Evolutionary conservation across 2,329 filamentous ascomycete species (phyloP).

Genomic region (Aspergillus eucalypticola): DNA sequence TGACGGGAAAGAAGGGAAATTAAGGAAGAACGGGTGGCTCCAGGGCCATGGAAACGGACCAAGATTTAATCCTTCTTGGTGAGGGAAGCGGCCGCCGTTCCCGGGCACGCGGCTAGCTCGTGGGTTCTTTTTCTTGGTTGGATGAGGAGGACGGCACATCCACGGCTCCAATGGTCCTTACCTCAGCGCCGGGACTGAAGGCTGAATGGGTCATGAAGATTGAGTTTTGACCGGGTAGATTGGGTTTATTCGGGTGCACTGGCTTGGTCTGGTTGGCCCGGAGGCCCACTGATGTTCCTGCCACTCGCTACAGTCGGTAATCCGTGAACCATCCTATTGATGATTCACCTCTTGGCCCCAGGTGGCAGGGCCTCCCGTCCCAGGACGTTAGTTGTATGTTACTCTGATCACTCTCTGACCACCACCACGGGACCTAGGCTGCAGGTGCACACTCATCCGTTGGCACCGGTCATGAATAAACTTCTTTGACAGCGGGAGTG

Average conservation of each 20-base stretch:
- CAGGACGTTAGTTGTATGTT: neutral
- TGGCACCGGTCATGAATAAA: neutral
- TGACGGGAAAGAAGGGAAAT: neutral
- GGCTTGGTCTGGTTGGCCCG: constrained; percentile 1
- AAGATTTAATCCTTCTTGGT: neutral
- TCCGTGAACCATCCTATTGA: constrained; percentile 1
- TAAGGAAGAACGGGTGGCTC: constrained; percentile 1
- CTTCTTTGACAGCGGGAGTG: constrained; percentile 8
- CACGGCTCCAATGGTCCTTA: constrained; percentile 5
- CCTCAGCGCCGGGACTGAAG: constrained; percentile 10
- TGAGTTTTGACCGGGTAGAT: constrained; percentile 13
- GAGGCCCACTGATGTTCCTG: constrained; percentile 5
- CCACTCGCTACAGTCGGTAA: constrained; percentile 2
- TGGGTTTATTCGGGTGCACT: constrained; percentile 5
- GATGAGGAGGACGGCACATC: neutral
- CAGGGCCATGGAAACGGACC: neutral
- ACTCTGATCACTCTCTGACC: neutral
- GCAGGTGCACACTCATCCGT: neutral
- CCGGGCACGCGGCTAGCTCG: neutral
- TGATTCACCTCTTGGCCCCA: neutral
- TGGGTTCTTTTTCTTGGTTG: neutral
- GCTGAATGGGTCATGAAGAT: constrained; percentile 9
- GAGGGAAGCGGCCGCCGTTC: neutral
- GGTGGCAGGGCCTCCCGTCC: neutral
- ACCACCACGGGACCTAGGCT: neutral